Evolutionary conservation across 2,329 filamentous ascomycete genomes (phyloP), one percentile per base, ranked within the genome.

Genomic region (Nemania serpens): DNA sequence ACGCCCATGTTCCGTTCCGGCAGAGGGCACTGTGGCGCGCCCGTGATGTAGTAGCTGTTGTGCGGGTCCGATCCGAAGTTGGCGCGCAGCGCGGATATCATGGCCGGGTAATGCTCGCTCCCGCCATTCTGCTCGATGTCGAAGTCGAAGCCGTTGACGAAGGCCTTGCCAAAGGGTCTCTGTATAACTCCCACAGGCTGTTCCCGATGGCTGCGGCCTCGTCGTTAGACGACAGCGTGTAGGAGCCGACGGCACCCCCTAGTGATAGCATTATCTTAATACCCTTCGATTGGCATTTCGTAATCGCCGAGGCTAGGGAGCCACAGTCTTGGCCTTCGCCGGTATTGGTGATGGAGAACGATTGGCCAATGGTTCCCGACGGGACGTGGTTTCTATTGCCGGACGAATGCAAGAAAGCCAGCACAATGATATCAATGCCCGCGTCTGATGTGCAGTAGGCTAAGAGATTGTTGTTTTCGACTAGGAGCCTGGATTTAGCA

Each of bases 201-300:
- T 75, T 69, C 43, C 75, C 80, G 41, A 81, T 78, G 13, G 69
- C 68, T 42, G 76, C 70, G 2, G 77, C 80, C 43, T 79, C 74
- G 2, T 70, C 65, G 12, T 75, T 67, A 2, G 72, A 74, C 17
- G 68, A 61, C 1, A 78, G 65, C 10, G 71, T 71, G 66, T 77
- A 75, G 5, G 73, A 68, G 17, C 76, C 73, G 29, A 67, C 66
- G 0, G 74, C 77, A 34, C 80, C 80, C 17, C 80, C 80, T 0
- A 82, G 69, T 7, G 79, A 65, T 77, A 82, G 64, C 55, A 82
- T 75, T 22, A 82, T 71, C 66, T 79, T 81, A 59, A 80, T 74
- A 39, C 79, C 63, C 7, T 59, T 59, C n/a, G 58, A 53, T 48
- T 66, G 77, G 69, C 80, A 82, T 9, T 71, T 74, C 5, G 71